Evolutionary conservation across 2,329 filamentous ascomycete genomes (phyloP).

Genomic region (Rutstroemia sp.): DNA sequence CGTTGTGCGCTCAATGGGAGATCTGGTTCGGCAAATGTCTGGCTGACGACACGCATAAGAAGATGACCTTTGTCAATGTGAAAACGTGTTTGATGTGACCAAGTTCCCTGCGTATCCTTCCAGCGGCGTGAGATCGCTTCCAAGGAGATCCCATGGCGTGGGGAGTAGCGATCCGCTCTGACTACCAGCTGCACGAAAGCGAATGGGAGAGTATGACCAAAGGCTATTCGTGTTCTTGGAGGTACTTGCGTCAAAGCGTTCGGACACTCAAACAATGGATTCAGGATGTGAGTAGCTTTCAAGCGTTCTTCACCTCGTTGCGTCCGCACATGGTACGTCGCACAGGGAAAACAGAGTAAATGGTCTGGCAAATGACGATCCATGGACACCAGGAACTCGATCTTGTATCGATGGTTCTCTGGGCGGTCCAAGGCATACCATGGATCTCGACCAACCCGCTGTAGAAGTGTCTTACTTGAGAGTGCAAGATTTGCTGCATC

Average conservation of each 20-base stretch:
- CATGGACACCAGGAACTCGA: conserved; percentile 43
- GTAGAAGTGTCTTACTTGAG: conserved; percentile 39
- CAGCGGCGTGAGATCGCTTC: conserved; percentile 45
- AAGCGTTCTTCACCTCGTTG: conserved; percentile 46
- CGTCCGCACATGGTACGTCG: conserved; percentile 45
- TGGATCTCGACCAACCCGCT: conserved; percentile 34
- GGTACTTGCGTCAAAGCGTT: conserved; percentile 42
- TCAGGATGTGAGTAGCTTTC: conserved; percentile 44
- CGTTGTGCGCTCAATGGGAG: conserved; percentile 45
- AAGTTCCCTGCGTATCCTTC: conserved; percentile 35
- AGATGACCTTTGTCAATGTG: conserved; percentile 45
- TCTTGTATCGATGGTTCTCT: conserved; percentile 38
- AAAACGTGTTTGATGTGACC: conserved; percentile 49
- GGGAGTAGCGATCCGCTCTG: conserved; percentile 40
- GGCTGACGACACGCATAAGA: conserved; percentile 50
- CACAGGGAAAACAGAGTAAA: conserved; percentile 52
- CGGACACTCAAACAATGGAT: conserved; percentile 50
- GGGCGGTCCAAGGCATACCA: conserved; percentile 35
- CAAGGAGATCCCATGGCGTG: conserved; percentile 39
- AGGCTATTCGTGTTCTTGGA: conserved; percentile 45
- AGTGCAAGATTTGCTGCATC: conserved; percentile 43
- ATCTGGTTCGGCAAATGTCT: conserved; percentile 42
- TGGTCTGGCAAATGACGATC: conserved; percentile 46
- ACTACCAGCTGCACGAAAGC: conserved; percentile 50
- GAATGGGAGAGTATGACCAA: conserved; percentile 48